These are phyloP conservation scores for Moesziomyces parantarcticus DNA, from an alignment of 1,284 basidiomycete species.

Conservation along the genomic window DNA sequence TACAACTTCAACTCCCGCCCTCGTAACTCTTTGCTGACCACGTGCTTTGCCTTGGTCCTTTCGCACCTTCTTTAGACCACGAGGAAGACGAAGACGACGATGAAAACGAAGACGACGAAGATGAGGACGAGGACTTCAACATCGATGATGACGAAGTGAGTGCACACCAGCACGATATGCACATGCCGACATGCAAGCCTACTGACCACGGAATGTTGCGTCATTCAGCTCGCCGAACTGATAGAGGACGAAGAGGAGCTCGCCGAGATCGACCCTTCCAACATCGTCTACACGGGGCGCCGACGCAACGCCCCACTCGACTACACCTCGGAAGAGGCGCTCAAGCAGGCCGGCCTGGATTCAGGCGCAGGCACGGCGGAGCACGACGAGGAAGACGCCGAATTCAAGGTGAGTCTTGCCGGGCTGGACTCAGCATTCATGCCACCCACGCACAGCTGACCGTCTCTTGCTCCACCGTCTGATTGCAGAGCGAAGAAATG, in stretches of 20 bases:
- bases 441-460: background rate
- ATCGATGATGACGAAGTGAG: constrained; percentile 46
- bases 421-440: background rate
- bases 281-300: constrained; percentile 53
- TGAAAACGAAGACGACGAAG: constrained; percentile 42
- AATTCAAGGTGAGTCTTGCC: constrained; percentile 41
- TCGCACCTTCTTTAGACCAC: constrained; percentile 3
- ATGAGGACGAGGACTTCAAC: constrained; percentile 35
- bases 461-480: background rate
- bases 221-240: constrained; percentile 32
- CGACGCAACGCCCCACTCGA: constrained; percentile 50
- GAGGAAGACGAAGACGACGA: constrained; percentile 34
- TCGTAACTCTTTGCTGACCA: too few species aligned
- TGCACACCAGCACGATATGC: background rate
- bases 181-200: too few species aligned
- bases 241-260: constrained; percentile 55
- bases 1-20: too few species aligned
- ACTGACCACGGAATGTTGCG: background rate
- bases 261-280: constrained; percentile 46
- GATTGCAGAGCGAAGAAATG: constrained; percentile 28
- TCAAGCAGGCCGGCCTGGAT: constrained; percentile 53
- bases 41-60: background rate
- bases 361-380: constrained; percentile 23
- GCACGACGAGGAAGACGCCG: constrained; percentile 51
- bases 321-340: constrained; percentile 58